phyloP scores from a whole-genome alignment of 805 yeast genomes.

The Debaryomyces maramus region DNA sequence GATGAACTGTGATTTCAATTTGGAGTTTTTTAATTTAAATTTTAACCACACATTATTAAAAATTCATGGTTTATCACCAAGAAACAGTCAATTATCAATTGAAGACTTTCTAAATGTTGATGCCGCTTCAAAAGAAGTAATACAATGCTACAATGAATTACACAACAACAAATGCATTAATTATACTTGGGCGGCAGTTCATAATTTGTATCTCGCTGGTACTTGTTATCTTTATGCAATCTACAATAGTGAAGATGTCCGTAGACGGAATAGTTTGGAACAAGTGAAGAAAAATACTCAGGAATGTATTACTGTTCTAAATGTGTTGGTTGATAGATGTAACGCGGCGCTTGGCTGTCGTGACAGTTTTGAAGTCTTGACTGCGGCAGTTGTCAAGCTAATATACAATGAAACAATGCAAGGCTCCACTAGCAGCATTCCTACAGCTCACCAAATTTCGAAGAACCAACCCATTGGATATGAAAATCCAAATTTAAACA shows the following conservation, averaged over 20 bases:
- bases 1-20: conserved; percentile 75
- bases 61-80: conserved; percentile 78
- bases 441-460: conserved; percentile 26
- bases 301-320: conserved; percentile 57
- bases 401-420: conserved; percentile 42
- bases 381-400: conserved; percentile 68
- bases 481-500: conserved; percentile 37
- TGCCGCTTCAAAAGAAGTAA: conserved; percentile 65
- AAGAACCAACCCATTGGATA: conserved; percentile 31
- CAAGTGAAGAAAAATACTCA: conserved; percentile 50
- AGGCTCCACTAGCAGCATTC: conserved; percentile 20
- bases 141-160: conserved; percentile 60
- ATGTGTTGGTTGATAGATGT: conserved; percentile 64
- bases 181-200: conserved; percentile 93
- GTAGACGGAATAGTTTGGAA: conserved; percentile 44
- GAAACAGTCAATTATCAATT: conserved; percentile 51
- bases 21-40: conserved; percentile 69
- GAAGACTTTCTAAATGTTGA: conserved; percentile 58
- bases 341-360: conserved; percentile 76
- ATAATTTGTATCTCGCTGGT: conserved; percentile 85
- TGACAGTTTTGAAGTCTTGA: conserved; percentile 67
- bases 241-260: conserved; percentile 62
- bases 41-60: conserved; percentile 73
- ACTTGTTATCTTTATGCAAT: conserved; percentile 78
- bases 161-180: conserved; percentile 60